Evolutionary conservation across 495 filamentous ascomycete species (phyloP).

Genomic region (Aspergillus ellipticus): DNA sequence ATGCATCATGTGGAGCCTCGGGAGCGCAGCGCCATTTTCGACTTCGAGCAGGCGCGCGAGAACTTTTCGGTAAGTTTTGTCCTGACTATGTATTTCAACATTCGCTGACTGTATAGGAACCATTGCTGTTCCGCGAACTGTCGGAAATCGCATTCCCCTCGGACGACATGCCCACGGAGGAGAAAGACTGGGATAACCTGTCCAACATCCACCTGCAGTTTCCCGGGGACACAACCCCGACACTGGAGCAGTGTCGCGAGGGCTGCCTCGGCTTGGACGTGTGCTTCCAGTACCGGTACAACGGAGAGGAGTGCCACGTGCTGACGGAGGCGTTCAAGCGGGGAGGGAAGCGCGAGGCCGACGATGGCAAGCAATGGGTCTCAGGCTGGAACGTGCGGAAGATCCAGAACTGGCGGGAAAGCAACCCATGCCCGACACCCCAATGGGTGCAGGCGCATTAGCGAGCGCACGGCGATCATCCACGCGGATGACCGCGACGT

Average conservation of each 20-base stretch:
- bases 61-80: constrained; percentile 1
- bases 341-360: constrained; percentile 7
- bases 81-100: constrained; percentile 6
- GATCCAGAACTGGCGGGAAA: constrained; percentile 13
- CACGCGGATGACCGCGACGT: too few relatives aligned
- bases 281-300: constrained; percentile 24
- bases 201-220: constrained; percentile 38
- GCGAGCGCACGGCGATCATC: too few relatives aligned
- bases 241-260: constrained; percentile 37
- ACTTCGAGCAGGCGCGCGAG: constrained; percentile 44
- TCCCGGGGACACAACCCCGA: constrained; percentile 31
- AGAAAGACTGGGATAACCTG: constrained; percentile 49
- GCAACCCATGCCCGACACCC: constrained; percentile 6
- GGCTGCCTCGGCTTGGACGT: constrained; percentile 35
- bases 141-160: constrained; percentile 38
- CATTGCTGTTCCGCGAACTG: constrained; percentile 42
- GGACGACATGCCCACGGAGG: constrained; percentile 24
- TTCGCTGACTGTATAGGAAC: constrained; percentile 18
- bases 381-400: constrained; percentile 14
- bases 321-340: constrained; percentile 13
- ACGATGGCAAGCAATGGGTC: constrained; percentile 4
- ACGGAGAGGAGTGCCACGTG: constrained; percentile 5
- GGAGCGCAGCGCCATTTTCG: constrained; percentile 51
- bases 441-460: constrained; percentile 13
- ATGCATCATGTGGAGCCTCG: constrained; percentile 56